Conservation (phyloP, 768 basidiomycete genomes). For the Russula virescens region DNA sequence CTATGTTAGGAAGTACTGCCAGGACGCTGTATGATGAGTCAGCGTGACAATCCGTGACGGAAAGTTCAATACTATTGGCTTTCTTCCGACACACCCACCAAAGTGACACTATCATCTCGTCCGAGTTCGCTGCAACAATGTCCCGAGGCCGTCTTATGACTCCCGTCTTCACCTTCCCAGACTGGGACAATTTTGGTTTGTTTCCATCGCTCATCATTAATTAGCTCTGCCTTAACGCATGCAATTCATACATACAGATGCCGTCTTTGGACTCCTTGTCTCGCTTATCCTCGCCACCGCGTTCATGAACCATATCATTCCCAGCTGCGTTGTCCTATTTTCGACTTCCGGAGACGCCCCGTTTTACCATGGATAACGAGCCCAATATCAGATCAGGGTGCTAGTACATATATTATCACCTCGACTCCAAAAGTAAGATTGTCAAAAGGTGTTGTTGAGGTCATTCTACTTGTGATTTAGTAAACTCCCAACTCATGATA, state of each 20-base stretch:
- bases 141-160: constrained; percentile 85
- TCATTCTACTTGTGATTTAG: too few species aligned
- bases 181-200: constrained; percentile 79
- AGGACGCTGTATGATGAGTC: too few species aligned
- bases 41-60: too few species aligned
- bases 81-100: too few species aligned
- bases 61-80: too few species aligned
- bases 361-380: constrained; percentile 93
- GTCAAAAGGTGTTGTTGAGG: too few species aligned
- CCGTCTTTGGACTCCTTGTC: constrained; percentile 64
- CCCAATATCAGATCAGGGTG: too few species aligned
- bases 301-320: constrained; percentile 64
- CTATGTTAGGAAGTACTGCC: too few species aligned
- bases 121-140: constrained; percentile 77
- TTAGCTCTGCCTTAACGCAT: neutral
- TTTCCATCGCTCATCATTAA: constrained; percentile 9
- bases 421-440: too few species aligned
- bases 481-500: too few species aligned
- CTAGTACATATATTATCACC: too few species aligned
- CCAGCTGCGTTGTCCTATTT: constrained; percentile 77
- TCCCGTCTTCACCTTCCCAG: constrained; percentile 79
- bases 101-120: constrained; percentile 86
- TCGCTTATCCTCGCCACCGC: constrained; percentile 57
- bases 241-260: constrained; percentile 37
- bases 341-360: too few species aligned